phyloP scores from a whole-genome alignment of 2,329 filamentous ascomycete genomes.

The Xylariaceae sp. region DNA sequence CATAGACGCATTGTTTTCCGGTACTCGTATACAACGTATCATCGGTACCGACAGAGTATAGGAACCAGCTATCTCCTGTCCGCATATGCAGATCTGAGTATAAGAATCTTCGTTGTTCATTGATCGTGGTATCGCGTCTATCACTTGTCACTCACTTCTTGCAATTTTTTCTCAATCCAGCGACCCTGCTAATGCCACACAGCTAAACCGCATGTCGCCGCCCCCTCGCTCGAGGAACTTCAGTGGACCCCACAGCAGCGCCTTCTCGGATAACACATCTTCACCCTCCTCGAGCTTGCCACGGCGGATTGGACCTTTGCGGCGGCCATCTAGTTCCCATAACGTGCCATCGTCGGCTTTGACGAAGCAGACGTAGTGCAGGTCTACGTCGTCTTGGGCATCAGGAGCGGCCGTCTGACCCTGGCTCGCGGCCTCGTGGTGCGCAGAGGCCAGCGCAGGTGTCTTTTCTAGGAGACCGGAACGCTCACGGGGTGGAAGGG shows the following conservation, averaged over 20 bases:
- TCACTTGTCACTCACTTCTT: background rate
- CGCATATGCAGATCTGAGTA: too few species aligned
- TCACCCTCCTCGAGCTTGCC: slow-evolving; percentile 56
- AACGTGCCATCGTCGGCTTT: slow-evolving; percentile 57
- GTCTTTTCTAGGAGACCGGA: slow-evolving; percentile 75
- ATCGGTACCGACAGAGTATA: too few species aligned
- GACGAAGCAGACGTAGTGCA: slow-evolving; percentile 95
- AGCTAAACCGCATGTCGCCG: slow-evolving; percentile 55
- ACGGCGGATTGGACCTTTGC: slow-evolving; percentile 52
- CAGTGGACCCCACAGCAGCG: slow-evolving; percentile 63
- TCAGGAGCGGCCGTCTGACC: slow-evolving; percentile 77
- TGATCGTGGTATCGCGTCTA: too few species aligned
- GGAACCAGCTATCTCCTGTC: too few species aligned
- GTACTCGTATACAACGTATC: too few species aligned
- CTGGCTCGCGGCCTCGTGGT: slow-evolving; percentile 68
- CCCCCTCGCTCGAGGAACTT: slow-evolving; percentile 54
- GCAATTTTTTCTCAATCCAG: slow-evolving; percentile 15
- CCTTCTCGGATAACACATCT: slow-evolving; percentile 71
- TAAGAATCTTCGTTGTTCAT: too few species aligned
- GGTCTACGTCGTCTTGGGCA: slow-evolving; percentile 77
- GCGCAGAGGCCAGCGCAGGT: slow-evolving; percentile 69
- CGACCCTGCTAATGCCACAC: slow-evolving; percentile 50
- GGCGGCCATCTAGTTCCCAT: slow-evolving; percentile 57
- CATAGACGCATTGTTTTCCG: too few species aligned
- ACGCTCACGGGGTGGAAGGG: slow-evolving; percentile 61